Conservation (phyloP, 2,329 filamentous ascomycete species). For the Massarina eburnea region DNA sequence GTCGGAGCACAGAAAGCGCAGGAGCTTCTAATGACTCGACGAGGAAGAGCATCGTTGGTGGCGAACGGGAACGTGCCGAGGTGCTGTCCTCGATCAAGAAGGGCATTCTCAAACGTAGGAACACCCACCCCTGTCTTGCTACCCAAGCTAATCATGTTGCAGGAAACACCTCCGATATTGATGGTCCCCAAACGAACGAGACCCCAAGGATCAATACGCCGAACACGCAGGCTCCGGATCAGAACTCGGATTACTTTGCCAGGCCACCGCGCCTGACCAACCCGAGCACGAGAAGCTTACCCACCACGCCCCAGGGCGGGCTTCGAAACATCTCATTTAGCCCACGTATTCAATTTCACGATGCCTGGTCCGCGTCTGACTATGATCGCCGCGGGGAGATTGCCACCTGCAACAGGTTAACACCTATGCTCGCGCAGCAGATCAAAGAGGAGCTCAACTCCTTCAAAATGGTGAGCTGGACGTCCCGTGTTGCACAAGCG, state of each 20-base stretch:
- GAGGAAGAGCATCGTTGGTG: conserved; percentile 87
- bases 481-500: too few relatives aligned
- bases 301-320: conserved; percentile 72
- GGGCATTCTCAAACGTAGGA: conserved; percentile 88
- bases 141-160: conserved; percentile 15
- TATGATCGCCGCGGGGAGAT: conserved; percentile 96
- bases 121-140: background rate
- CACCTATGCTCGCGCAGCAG: conserved; percentile 94
- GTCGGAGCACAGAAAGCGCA: conserved; percentile 52
- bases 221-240: conserved; percentile 80
- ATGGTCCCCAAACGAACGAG: conserved; percentile 66
- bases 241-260: conserved; percentile 86
- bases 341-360: conserved; percentile 89
- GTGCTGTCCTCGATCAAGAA: conserved; percentile 90
- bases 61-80: conserved; percentile 87
- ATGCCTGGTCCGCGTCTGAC: conserved; percentile 93
- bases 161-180: conserved; percentile 58
- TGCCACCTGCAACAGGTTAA: conserved; percentile 95
- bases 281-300: conserved; percentile 76
- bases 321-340: conserved; percentile 73
- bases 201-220: conserved; percentile 84
- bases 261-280: conserved; percentile 69
- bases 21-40: conserved; percentile 49
- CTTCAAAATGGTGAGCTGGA: conserved; percentile 89
- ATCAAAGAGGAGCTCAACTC: conserved; percentile 99